Evolutionary conservation across 768 basidiomycete genomes (phyloP), one percentile per base, ranked within the genome.

Genomic region (Suillus luteus): DNA sequence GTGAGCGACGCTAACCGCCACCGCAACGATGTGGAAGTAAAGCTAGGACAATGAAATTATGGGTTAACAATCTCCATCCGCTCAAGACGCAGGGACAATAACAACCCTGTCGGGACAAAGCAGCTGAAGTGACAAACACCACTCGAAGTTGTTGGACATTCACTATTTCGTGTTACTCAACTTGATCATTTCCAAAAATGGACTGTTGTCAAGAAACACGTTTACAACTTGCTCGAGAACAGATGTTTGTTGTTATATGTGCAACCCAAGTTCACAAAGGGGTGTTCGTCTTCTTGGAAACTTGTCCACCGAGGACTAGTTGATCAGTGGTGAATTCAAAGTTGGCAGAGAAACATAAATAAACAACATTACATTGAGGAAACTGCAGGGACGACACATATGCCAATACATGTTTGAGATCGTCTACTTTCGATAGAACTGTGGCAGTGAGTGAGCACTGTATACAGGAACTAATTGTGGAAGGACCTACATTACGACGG

Each of bases 371-470:
- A 77, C 78, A 75, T 70, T 69, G 62, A 62, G 63, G 63, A 62
- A 63, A 61, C 57, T 43, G 41, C 59, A 63, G 62, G 35, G 54
- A 64, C 52, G 22, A 63, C 70, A 77, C 68, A 70, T 63, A 67
- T 66, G 59, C 59, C 57, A 60, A 60, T 61, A 65, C 59, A 65
- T 61, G 66, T 64, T 67, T 62, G 60, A 65, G 57, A 65, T 62
- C 63, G 62, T 65, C 77, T 81, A 93, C 77, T 93, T 93, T 73
- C 91, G 88, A 76, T 93, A 93, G 77, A 92, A 93, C 91, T 92
- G 65, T 22, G 68, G 31, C 62, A 66, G 44, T 31, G 46, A 64
- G 65, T 73, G 40, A 68, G 67, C 63, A 62, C 58, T 62, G 61
- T 59, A 65, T 61, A 65, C 57, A 51, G 51, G 40, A 22, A 22